phyloP scores from a whole-genome alignment of 768 basidiomycete species.

The Mycena epipterygia region DNA sequence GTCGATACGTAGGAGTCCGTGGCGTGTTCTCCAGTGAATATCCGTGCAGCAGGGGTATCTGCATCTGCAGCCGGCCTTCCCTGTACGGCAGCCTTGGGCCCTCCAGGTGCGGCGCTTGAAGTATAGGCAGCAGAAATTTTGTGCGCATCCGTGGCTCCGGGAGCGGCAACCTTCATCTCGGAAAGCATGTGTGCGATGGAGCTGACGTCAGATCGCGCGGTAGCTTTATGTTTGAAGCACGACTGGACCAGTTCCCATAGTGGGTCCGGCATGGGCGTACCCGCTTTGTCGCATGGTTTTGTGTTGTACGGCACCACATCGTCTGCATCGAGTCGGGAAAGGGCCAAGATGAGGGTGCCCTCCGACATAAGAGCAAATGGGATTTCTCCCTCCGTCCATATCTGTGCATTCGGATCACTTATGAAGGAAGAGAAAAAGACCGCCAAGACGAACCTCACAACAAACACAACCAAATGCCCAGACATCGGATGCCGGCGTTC shows the following conservation, averaged over 20 bases:
- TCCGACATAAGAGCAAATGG: slow-evolving; percentile 11
- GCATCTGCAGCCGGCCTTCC: not conserved
- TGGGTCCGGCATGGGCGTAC: not conserved
- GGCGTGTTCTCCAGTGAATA: not conserved
- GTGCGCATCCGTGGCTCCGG: not conserved
- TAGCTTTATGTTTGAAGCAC: not conserved
- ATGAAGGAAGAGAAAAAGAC: not conserved
- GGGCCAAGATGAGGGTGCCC: not conserved
- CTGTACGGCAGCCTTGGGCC: no score
- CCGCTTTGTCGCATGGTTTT: slow-evolving; percentile 1
- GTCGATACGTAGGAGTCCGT: not conserved
- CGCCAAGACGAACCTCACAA: not conserved
- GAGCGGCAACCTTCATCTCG: not conserved
- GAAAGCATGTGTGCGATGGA: not conserved
- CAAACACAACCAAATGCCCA: slow-evolving; percentile 16
- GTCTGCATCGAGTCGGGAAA: not conserved
- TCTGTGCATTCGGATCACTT: not conserved
- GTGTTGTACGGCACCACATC: not conserved
- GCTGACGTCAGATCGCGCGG: not conserved
- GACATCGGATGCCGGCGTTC: slow-evolving; percentile 2
- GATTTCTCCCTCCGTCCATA: slow-evolving; percentile 5
- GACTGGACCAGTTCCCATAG: not conserved
- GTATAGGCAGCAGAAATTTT: not conserved
- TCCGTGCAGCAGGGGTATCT: not conserved
- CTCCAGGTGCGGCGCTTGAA: no score